These are phyloP conservation scores for Calonectria montana DNA, from an alignment of 2,329 filamentous ascomycete genomes.

Conservation along the genomic window DNA sequence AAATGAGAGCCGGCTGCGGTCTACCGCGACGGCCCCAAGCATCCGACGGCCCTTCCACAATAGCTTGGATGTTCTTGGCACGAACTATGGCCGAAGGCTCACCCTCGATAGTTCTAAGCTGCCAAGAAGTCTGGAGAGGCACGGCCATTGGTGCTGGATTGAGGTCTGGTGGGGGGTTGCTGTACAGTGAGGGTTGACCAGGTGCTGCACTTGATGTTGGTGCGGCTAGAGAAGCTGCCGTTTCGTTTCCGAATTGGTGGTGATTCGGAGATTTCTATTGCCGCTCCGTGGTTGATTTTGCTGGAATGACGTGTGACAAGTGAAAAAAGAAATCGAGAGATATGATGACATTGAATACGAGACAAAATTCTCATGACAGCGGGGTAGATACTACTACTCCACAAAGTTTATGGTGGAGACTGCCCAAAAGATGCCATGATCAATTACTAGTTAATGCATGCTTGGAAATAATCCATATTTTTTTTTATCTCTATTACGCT, in stretches of 20 bases:
- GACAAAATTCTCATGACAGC: slow-evolving; percentile 16
- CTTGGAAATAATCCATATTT: not conserved
- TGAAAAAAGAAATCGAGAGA: not conserved
- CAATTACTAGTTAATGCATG: not conserved
- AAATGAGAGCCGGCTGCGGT: slow-evolving; percentile 71
- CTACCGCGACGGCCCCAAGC: slow-evolving; percentile 73
- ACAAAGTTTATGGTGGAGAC: not conserved
- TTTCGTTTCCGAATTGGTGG: not conserved
- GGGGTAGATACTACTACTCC: slow-evolving; percentile 1
- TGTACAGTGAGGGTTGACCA: not conserved
- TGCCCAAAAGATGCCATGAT: not conserved
- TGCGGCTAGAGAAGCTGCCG: no score
- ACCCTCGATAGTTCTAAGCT: slow-evolving; percentile 41
- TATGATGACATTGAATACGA: not conserved
- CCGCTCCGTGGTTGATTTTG: not conserved
- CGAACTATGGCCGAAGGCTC: slow-evolving; percentile 61
- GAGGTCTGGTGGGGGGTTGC: not conserved
- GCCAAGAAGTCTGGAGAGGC: slow-evolving; percentile 37
- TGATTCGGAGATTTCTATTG: not conserved
- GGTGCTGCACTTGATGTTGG: not conserved
- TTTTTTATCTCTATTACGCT: not conserved
- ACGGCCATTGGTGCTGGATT: slow-evolving; percentile 28
- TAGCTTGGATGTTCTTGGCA: slow-evolving; percentile 71
- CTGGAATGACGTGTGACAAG: not conserved
- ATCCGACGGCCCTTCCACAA: slow-evolving; percentile 68